Conservation (phyloP, 1,284 basidiomycete species). For the Afroboletus lepidellus region DNA sequence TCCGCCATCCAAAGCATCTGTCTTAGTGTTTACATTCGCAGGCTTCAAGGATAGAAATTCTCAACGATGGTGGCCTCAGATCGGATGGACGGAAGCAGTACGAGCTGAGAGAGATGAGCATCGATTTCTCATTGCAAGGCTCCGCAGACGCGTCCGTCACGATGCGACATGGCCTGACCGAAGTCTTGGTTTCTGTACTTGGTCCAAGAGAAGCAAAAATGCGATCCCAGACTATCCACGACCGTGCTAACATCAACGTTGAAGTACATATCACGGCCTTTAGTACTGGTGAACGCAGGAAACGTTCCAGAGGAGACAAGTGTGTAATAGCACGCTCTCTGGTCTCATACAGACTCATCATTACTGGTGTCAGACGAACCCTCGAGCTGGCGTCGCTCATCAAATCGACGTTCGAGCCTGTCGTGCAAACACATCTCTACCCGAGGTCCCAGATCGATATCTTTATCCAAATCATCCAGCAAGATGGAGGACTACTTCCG, state of each 20-base stretch:
- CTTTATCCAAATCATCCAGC: constrained; percentile 87
- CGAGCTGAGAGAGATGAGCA: constrained; percentile 82
- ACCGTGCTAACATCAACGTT: constrained; percentile 83
- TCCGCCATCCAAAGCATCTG: not conserved
- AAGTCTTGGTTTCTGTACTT: constrained; percentile 83
- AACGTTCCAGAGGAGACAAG: constrained; percentile 84
- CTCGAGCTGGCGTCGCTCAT: constrained; percentile 86
- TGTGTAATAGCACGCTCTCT: constrained; percentile 42
- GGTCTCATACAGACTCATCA: constrained; percentile 6
- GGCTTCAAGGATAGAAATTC: constrained; percentile 82
- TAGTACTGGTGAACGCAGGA: constrained; percentile 78
- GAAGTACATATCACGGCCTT: constrained; percentile 85
- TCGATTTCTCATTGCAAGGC: constrained; percentile 77
- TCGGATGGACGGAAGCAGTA: constrained; percentile 89
- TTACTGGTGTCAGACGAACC: constrained; percentile 60
- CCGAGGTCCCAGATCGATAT: constrained; percentile 95
- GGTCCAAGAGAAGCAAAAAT: constrained; percentile 88
- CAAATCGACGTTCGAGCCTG: constrained; percentile 93
- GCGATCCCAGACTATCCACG: constrained; percentile 73
- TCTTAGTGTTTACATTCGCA: constrained; percentile 25
- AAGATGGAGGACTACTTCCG: constrained; percentile 92
- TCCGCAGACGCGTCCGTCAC: constrained; percentile 83
- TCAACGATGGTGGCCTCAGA: constrained; percentile 86
- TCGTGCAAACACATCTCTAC: constrained; percentile 87
- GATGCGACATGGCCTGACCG: constrained; percentile 88